phyloP scores from a whole-genome alignment of 1,284 basidiomycete genomes.

The Ceratobasidium sp. region DNA sequence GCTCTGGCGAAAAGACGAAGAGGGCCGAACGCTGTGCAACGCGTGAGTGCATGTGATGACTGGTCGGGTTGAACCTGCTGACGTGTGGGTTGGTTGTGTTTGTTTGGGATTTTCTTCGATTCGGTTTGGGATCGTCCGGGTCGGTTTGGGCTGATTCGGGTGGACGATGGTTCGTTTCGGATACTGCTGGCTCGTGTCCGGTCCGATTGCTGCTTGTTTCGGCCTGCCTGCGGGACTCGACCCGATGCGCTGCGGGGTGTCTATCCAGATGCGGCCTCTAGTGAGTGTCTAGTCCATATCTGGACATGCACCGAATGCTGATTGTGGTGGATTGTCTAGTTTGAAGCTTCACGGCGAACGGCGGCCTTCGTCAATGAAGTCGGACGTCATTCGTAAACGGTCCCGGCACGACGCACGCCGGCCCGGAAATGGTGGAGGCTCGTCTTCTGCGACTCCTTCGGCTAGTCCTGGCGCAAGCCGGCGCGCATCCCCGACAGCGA shows the following conservation, averaged over 20 bases:
- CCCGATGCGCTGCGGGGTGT: too few relatives aligned
- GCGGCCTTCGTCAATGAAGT: conserved; percentile 86
- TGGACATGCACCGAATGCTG: conserved; percentile 13
- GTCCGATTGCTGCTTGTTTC: neutral
- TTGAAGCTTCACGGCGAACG: conserved; percentile 84
- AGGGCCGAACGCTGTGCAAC: conserved; percentile 91
- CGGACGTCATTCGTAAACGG: conserved; percentile 83
- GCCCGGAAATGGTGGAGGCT: conserved; percentile 39
- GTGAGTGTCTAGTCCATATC: conserved; percentile 55
- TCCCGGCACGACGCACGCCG: conserved; percentile 71
- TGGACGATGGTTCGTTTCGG: too few relatives aligned
- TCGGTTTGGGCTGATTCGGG: conserved; percentile 16
- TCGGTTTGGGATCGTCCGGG: conserved; percentile 39
- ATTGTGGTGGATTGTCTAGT: conserved; percentile 52
- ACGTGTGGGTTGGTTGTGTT: conserved; percentile 37
- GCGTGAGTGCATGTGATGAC: conserved; percentile 64
- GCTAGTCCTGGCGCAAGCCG: conserved; percentile 75
- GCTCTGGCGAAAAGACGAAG: conserved; percentile 91
- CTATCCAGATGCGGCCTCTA: conserved; percentile 61
- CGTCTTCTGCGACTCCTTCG: conserved; percentile 66
- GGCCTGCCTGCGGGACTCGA: too few relatives aligned
- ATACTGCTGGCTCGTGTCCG: too few relatives aligned
- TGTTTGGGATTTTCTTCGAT: conserved; percentile 45
- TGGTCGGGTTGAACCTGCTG: conserved; percentile 32
- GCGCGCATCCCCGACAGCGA: conserved; percentile 69